Evolutionary conservation across 495 filamentous ascomycete species (phyloP), one percentile per base, ranked within the genome.

Genomic region (Thermothielavioides terrestris): DNA sequence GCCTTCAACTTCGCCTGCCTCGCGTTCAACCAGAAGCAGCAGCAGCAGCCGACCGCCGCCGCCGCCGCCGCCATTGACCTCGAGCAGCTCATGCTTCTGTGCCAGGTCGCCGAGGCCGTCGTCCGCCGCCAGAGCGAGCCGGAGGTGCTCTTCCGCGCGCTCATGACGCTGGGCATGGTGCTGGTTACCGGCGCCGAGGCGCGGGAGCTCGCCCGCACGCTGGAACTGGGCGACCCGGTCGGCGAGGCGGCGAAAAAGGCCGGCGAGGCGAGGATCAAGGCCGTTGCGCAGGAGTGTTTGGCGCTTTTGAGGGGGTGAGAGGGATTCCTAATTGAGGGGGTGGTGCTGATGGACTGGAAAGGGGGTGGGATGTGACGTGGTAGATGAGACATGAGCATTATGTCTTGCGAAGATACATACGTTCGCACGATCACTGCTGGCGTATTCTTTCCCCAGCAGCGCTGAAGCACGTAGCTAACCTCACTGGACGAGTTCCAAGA

Each of bases 1-100:
- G 83, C 83, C 56, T 83, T 97, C 60, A 97, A 99, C 68, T 89
- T 85, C 67, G 78, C 85, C 3, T 84, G 86, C 18, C 76, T 83
- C 26, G 66, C 64, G 0, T 71, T 67, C 31, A 70, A 59, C 22
- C 44, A 67, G 34, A 50, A 53, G 0, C 42, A 35, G 23, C 37
- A n/a, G n/a, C n/a, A n/a, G n/a, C n/a, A n/a, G n/a, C n/a, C n/a
- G n/a, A n/a, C n/a, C n/a, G n/a, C n/a, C n/a, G n/a, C n/a, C n/a
- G n/a, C n/a, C n/a, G n/a, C n/a, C n/a, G n/a, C n/a, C n/a, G n/a
- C 27, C 3, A 31, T 66, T 21, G 54, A 55, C 28, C 21, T 49
- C 11, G 47, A 53, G 25, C 34, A 37, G 12, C 34, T 59, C 6
- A 45, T 55, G 26, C 25, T 42, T 18, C 32, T 74, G 11, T 41